Evolutionary conservation across 257 asterid species (phyloP), one percentile per base, ranked within the genome.

Genomic region (Rubia yunnanensis): DNA sequence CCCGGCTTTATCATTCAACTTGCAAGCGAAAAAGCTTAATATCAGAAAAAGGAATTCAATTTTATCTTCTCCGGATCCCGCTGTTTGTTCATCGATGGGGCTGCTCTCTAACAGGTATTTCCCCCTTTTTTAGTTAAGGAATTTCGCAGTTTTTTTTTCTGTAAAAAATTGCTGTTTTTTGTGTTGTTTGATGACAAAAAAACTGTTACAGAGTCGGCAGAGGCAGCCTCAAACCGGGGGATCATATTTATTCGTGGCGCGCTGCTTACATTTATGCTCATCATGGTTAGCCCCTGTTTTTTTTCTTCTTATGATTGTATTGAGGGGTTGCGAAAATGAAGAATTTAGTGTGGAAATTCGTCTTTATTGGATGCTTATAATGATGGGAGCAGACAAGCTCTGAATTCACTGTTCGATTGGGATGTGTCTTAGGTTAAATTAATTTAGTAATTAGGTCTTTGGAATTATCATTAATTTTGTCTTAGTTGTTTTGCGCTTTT

Each of bases 241-340:
- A 92, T 86, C 99, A 89, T 78, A 80, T 92, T 65, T 92, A 92
- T 72, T 92, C 99, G 3, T 92, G 99, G 97, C 91, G 97, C 7
- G 39, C 87, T 18, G 94, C 95, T 60, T 92, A 89, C 63, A 68
- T 87, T 24, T 92, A 89, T 74, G 89, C 99, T 24, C 99, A 92
- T 69, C 99, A 89, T 76, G 99, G 99, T 92, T 24, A 68, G 86
- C 22, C 22, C 10, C 38, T 50, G 20, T 27, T 15, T 20, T 32
- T 24, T 18, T 41, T 41, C 67, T 30, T 17, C 20, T 44, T 2
- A 11, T 6, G 8, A 2, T 17, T 18, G 23, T 15, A 4, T 41
- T 7, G 17, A 2, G 36, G 36, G 6, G 6, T 6, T 32, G 36
- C 6, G 6, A 4, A 10, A 48, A 46, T 46, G 4, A 46, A 46